phyloP scores from a whole-genome alignment of 768 basidiomycete species.

The Obba rivulosa region DNA sequence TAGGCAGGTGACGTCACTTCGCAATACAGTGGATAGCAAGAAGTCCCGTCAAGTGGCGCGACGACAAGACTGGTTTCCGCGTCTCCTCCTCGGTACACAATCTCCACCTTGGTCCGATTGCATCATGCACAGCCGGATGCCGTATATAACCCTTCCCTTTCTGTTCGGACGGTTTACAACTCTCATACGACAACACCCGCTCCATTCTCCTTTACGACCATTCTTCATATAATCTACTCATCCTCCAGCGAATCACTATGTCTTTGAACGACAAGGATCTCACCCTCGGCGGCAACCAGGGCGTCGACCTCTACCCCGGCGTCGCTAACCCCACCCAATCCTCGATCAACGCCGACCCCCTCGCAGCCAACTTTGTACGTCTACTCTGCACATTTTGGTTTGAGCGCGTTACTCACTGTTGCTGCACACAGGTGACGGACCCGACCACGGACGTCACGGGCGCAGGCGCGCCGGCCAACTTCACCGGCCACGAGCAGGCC shows the following conservation, averaged over 20 bases:
- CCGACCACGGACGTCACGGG: conserved; percentile 35
- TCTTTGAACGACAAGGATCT: conserved; percentile 29
- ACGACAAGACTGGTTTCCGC: too few relatives aligned
- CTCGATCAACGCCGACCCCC: conserved; percentile 30
- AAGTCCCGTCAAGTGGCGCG: too few relatives aligned
- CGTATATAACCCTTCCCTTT: too few relatives aligned
- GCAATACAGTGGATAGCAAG: too few relatives aligned
- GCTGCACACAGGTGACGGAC: conserved; percentile 30
- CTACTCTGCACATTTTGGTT: not conserved
- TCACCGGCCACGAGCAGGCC: conserved; percentile 36
- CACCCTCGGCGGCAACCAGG: conserved; percentile 22
- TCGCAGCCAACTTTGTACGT: conserved; percentile 40
- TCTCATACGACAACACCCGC: not conserved
- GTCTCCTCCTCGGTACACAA: too few relatives aligned
- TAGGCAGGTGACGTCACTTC: too few relatives aligned
- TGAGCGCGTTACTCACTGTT: not conserved
- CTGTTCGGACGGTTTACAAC: too few relatives aligned
- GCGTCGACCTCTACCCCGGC: conserved; percentile 36
- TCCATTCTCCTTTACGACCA: not conserved
- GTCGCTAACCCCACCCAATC: conserved; percentile 40
- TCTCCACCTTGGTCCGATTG: too few relatives aligned
- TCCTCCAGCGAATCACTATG: conserved; percentile 29
- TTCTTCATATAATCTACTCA: too few relatives aligned
- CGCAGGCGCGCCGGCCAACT: conserved; percentile 36
- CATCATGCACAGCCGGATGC: too few relatives aligned